Evolutionary conservation across 1,284 basidiomycete species (phyloP).

Genomic region (Cutaneotrichosporon cavernicola): DNA sequence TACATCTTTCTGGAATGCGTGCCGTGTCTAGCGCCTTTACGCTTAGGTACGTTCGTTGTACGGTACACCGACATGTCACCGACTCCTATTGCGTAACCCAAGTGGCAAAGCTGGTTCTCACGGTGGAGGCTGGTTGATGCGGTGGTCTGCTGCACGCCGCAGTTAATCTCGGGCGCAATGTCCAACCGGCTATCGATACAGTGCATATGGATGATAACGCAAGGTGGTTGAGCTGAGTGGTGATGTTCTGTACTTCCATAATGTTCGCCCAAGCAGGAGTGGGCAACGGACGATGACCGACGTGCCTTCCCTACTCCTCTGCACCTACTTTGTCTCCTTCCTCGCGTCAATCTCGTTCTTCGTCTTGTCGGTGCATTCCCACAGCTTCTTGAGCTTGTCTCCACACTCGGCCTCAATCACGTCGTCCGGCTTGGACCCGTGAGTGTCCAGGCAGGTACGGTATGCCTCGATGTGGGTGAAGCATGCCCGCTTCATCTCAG

Average conservation of each 20-base stretch:
- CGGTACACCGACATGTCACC: neutral
- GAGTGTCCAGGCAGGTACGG: constrained; percentile 42
- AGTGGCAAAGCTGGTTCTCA: too few relatives aligned
- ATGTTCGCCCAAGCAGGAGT: neutral
- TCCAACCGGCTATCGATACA: neutral
- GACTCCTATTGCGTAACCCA: neutral
- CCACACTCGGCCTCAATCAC: constrained; percentile 38
- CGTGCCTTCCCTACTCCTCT: neutral
- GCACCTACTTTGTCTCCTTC: constrained; percentile 8
- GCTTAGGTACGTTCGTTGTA: too few relatives aligned
- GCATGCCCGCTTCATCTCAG: constrained; percentile 44
- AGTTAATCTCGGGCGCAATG: neutral
- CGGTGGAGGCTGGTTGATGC: too few relatives aligned
- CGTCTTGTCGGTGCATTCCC: constrained; percentile 45
- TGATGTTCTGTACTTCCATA: neutral
- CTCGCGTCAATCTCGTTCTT: constrained; percentile 25
- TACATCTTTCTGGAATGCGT: too few relatives aligned
- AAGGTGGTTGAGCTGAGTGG: neutral
- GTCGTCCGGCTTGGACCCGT: constrained; percentile 35
- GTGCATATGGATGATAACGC: neutral
- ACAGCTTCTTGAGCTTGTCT: constrained; percentile 40
- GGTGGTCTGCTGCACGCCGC: neutral
- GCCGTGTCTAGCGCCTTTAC: too few relatives aligned
- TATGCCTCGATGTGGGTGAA: constrained; percentile 39
- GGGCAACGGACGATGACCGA: too few relatives aligned